These are phyloP conservation scores for Lentinula edodes DNA, from an alignment of 768 basidiomycete species.

Conservation along the genomic window DNA sequence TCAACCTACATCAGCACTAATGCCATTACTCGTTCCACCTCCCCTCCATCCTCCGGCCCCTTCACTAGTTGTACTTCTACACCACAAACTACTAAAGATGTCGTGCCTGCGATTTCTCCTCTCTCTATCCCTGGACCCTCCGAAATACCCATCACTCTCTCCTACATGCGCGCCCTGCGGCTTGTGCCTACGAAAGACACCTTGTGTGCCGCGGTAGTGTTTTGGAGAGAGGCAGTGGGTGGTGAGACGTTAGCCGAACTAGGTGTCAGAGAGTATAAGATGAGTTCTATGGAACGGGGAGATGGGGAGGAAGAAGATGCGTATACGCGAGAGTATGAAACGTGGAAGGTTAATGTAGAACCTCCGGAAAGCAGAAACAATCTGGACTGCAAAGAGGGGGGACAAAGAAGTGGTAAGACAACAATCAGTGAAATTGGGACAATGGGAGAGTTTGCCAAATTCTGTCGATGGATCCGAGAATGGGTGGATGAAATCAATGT, in stretches of 20 bases:
- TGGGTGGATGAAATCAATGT: constrained; percentile 2
- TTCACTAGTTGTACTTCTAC: too few species aligned
- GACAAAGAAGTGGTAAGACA: too few species aligned
- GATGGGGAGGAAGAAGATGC: background rate
- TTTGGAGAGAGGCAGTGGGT: constrained; percentile 5
- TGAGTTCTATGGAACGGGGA: background rate
- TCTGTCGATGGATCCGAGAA: constrained; percentile 3
- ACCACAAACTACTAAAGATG: background rate
- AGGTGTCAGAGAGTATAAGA: background rate
- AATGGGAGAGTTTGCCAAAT: constrained; percentile 1
- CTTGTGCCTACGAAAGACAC: constrained; percentile 1
- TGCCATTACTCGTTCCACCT: background rate
- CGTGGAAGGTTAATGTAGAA: background rate
- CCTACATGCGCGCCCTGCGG: background rate
- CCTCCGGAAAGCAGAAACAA: background rate
- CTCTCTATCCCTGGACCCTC: background rate
- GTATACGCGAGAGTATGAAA: background rate
- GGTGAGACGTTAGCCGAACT: background rate
- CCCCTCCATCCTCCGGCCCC: background rate
- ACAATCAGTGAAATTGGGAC: background rate
- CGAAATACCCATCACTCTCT: background rate
- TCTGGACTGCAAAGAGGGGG: background rate
- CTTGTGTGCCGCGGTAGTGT: constrained; percentile 3
- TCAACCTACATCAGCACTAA: background rate
- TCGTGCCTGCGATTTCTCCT: background rate